Conservation (phyloP, 169 alveolate genomes). For the Plasmodium blacklocki region DNA sequence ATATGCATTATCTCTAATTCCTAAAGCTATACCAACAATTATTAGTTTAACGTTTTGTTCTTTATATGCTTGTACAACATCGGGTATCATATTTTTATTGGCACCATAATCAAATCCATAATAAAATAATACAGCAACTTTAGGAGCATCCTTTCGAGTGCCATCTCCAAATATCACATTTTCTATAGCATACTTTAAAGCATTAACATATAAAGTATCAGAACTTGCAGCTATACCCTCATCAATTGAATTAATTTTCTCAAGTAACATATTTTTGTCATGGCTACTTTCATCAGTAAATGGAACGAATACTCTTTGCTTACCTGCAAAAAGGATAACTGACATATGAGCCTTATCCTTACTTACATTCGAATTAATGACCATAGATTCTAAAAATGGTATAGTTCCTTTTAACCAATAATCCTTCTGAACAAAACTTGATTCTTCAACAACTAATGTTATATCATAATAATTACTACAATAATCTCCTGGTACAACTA, state of each 20-base stretch:
- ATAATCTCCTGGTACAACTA: constrained; percentile 29
- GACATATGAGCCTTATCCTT: constrained; percentile 75
- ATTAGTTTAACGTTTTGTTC: constrained; percentile 38
- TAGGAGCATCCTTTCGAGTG: constrained; percentile 65
- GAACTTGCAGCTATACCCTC: constrained; percentile 18
- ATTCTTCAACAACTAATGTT: constrained; percentile 57
- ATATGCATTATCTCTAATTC: constrained; percentile 56
- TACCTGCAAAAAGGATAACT: constrained; percentile 28
- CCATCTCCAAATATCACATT: constrained; percentile 67
- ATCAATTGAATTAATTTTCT: constrained; percentile 33
- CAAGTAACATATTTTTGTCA: constrained; percentile 62
- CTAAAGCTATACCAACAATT: constrained; percentile 60
- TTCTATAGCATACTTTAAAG: constrained; percentile 55
- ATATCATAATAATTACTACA: constrained; percentile 68
- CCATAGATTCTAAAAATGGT: constrained; percentile 74
- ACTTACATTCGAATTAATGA: constrained; percentile 48
- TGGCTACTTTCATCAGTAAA: constrained; percentile 68
- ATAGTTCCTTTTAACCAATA: constrained; percentile 67
- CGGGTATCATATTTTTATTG: constrained; percentile 59
- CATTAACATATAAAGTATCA: constrained; percentile 43
- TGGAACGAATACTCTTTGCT: constrained; percentile 44
- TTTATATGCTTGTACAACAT: constrained; percentile 54
- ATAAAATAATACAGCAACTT: constrained; percentile 62
- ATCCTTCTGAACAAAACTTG: constrained; percentile 64
- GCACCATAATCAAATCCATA: constrained; percentile 72